These are phyloP conservation scores for Chlamydomonas incerta DNA, from an alignment of 139 green algal genomes.

Conservation along the genomic window DNA sequence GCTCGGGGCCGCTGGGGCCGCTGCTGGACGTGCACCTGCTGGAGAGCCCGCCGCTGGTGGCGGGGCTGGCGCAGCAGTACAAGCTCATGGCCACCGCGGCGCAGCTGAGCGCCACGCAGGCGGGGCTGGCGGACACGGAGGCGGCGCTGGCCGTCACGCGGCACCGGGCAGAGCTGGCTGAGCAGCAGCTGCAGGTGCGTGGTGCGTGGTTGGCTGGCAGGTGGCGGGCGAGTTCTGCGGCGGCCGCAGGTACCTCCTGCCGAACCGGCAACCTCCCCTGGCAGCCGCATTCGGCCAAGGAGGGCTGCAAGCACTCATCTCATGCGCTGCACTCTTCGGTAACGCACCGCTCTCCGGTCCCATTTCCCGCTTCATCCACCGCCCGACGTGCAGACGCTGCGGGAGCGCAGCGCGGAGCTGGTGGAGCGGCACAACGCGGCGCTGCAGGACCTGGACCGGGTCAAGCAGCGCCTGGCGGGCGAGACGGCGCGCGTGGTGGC, in stretches of 20 bases:
- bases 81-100: conserved; percentile 9
- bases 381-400: conserved; percentile 37
- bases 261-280: too few species aligned
- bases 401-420: conserved; percentile 18
- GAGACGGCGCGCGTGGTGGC: conserved; percentile 24
- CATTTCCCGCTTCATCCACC: too few species aligned
- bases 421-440: not conserved
- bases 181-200: conserved; percentile 46
- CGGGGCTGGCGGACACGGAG: not conserved
- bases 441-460: conserved; percentile 22
- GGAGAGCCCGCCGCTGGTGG: conserved; percentile 45
- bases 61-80: conserved; percentile 49
- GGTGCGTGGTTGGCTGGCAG: not conserved
- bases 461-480: conserved; percentile 16
- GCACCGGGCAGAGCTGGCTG: conserved; percentile 21
- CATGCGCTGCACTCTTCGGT: too few species aligned
- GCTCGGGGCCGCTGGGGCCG: conserved; percentile 35
- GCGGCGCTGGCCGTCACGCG: conserved; percentile 19
- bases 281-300: too few species aligned
- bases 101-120: conserved; percentile 37
- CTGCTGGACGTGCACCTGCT: conserved; percentile 52
- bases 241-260: too few species aligned
- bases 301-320: too few species aligned
- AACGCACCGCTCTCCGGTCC: too few species aligned
- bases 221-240: not conserved